Evolutionary conservation across 495 filamentous ascomycete genomes (phyloP), one percentile per base, ranked within the genome.

Genomic region (Amorphotheca resinae): DNA sequence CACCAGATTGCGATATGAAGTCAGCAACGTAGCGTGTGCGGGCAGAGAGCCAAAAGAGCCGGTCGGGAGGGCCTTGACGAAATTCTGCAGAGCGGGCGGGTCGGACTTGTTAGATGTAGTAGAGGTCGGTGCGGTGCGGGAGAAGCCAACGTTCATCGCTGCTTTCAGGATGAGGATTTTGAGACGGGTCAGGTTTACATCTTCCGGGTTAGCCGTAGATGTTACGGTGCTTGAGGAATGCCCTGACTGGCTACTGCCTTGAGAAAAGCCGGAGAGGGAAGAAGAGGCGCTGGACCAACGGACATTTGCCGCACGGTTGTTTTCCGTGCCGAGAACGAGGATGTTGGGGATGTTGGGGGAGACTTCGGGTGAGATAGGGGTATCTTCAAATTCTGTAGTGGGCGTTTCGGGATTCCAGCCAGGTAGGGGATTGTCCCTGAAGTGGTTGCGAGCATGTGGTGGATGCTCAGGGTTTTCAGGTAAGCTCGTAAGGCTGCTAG

Each of bases 311-410:
- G 65, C 18, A 58, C 62, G 39, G 60, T 45, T 49, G 48, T 59
- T 38, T 43, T 69, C 69, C 21, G 87, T 80, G 1, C 87, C 86
- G 2, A 93, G 73, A 1, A 95, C 79, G 22, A 93, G 60, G 32
- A 95, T 91, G 52, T 93, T 89, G 6, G 86, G 87, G 22, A 84
- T 68, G 39, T 70, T 69, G 1, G 74, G 76, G 11, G 73, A 80
- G 40, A 21, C 53, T 42, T 87, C 80, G 0, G 86, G 84, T 6
- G 84, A 88, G 11, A 84, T 69, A 3, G 80, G 81, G 0, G 77
- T 81, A 55, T 95, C 87, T 57, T 95, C 87, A 57, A 95, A 93
- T 49, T 93, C 84, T 8, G 87, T 95, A 1, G 85, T 87, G 0
- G 87, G 87, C 0, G 87, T 95, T 63, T 95, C 87, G 8, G 87